Base-by-base conservation (phyloP, 768 basidiomycete species). In the Phlebiopsis gigantea region DNA sequence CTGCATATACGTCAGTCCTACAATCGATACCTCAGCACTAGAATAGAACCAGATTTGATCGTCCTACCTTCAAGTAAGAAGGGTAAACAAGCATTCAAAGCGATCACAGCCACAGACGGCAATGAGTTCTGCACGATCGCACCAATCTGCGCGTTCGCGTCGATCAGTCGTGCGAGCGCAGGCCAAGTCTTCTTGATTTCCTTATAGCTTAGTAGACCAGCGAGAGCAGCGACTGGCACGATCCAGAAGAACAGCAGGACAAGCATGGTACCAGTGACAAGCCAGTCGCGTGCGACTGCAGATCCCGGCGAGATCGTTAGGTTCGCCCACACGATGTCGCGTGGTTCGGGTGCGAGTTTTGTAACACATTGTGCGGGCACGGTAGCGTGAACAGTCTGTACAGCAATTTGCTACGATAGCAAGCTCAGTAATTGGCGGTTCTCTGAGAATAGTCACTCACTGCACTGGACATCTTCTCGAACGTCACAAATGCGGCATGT, bases 271-370 rank as follows among this genome's bases (percentile, higher is more conserved):
- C 70, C 75, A 21, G 90, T 71, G 1, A 95, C 90, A 25, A 96
- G 66, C 30, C 85, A 56, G 43, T 92, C 84, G 26, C 97, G 85
- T 3, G 83, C 76, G 46, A 81, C 77, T 17, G 84, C 74, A 30
- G 81, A 73, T 15, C 77, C 66, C 0, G 75, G 73, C 0, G 90
- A 81, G 21, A 87, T 82, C 1, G 85, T 76, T 75, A 98, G 88
- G 62, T 93, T 94, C 28, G 85, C 77, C 97, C 97, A 99, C 19
- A 98, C 83, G 55, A 98, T 90, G 68, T 98, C 96, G 47, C 96
- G 83, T 9, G 96, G 95, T 67, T 98, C 95, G 0, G 96, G 96
- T 0, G 96, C 94, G 19, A 83, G 80, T 57, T 76, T 79, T 10
- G 91, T 95, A 29, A 77, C 77, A 51, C 81, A 79, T 68, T 84